A percentile compares a stretch with the other conserved stretches of the same genome.
These are phyloP conservation scores for Gynandropsis gynandra DNA, from an alignment of 345 rosid genomes.

Conservation along the genomic window DNA sequence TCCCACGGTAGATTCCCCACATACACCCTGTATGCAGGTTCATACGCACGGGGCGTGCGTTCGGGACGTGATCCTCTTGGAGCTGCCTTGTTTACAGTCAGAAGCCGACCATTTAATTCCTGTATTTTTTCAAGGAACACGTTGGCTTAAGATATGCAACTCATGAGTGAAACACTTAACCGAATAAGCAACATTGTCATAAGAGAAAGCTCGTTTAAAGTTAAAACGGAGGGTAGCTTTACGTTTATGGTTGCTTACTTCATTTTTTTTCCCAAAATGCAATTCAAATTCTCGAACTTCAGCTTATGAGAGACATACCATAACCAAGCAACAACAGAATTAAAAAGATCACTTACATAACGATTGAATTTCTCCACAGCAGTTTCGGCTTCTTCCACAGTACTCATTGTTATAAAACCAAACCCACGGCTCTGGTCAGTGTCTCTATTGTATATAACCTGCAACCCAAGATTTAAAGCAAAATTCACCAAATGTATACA, in stretches of 20 bases:
- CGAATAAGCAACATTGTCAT: no score
- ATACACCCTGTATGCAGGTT: slow-evolving; percentile 48
- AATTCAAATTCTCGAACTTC: neutral
- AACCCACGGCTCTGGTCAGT: slow-evolving; percentile 89
- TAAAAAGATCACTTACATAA: slow-evolving; percentile 47
- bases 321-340: neutral
- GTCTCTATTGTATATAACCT: slow-evolving; percentile 82
- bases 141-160: no score
- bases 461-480: slow-evolving; percentile 14
- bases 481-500: neutral
- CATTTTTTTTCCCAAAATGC: no score
- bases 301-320: neutral
- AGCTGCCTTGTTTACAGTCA: slow-evolving; percentile 84
- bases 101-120: slow-evolving; percentile 66
- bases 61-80: slow-evolving; percentile 70
- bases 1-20: slow-evolving; percentile 91
- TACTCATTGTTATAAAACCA: slow-evolving; percentile 88
- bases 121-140: slow-evolving; percentile 16
- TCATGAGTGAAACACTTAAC: no score
- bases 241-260: no score
- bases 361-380: slow-evolving; percentile 63
- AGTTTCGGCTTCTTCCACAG: slow-evolving; percentile 77
- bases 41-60: slow-evolving; percentile 50
- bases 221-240: no score
- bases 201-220: no score